Evolutionary conservation across 2,329 filamentous ascomycete genomes (phyloP), one percentile per base, ranked within the genome.

Genomic region (Colletotrichum cereale): DNA sequence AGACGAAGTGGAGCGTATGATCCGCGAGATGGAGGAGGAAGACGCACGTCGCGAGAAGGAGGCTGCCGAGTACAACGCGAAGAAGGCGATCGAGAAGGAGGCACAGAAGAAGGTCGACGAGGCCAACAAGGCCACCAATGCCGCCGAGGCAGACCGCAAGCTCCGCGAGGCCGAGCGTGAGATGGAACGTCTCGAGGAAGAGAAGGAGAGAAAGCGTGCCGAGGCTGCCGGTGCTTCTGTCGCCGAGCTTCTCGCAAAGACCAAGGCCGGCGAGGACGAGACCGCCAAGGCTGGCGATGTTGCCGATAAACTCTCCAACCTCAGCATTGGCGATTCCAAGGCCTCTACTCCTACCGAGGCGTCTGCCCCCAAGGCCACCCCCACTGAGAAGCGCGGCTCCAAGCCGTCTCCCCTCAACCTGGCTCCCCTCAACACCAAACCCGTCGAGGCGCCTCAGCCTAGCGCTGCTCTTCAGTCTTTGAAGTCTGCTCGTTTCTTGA

Each of bases 381-480:
- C 85, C 67, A 84, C 84, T 40, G 86, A 90, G 76, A 95, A 94
- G 82, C 84, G 82, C 52, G 80, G 60, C 29, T 79, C 86, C 71
- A 98, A 97, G 87, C 96, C 96, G 61, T 91, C 92, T 71, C 92
- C 94, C 55, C 91, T 99, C 75, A 98, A 98, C 83, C 88, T 98
- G 73, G 90, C 95, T 67, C 88, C 88, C n/a, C 83, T 92, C 67
- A 97, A 93, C 74, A 94, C 91, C 76, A 97, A 95, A 84, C 86
- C 92, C 47, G 90, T 97, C 31, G 96, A 99, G 84, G 93, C 96
- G 64, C 91, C 94, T 64, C 95, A 98, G 82, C 96, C 96, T 21
- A 98, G 94, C 74, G 94, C 96, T 71, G 96, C 95, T 73, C 92
- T 99, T 80, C 95, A 97, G 82, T 93, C 96, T 11, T 88, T 99